phyloP scores from a whole-genome alignment of 108 stramenopile genomes.

The Hondaea fermentalgiana region DNA sequence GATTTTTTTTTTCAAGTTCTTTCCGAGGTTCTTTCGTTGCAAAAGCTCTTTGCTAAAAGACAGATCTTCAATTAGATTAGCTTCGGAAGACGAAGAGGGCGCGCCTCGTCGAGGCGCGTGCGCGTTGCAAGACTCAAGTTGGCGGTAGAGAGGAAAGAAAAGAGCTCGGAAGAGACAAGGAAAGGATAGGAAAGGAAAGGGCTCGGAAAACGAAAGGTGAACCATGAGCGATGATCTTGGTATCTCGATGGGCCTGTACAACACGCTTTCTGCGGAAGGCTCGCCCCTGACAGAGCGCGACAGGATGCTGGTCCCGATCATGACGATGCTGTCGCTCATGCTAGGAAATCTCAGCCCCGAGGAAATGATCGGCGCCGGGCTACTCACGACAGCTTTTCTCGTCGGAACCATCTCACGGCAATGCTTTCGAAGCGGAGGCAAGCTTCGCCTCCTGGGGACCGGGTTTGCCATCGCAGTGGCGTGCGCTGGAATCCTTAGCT shows the following conservation, averaged over 20 bases:
- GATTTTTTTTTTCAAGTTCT: no score
- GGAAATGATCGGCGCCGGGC: not conserved
- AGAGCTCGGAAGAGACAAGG: no score
- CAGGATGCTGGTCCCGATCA: not conserved
- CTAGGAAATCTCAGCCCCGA: not conserved
- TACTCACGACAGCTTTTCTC: not conserved
- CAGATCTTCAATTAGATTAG: no score
- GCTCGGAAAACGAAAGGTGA: not conserved
- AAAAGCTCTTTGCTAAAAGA: no score
- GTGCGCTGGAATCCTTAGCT: not conserved
- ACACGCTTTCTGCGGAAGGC: not conserved
- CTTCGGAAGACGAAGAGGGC: no score
- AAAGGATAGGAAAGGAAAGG: no score
- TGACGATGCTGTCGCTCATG: not conserved
- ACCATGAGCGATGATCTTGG: not conserved
- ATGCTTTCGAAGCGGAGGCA: not conserved
- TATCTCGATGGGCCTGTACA: not conserved
- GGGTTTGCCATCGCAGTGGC: not conserved
- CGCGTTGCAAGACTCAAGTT: no score
- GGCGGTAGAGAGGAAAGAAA: no score
- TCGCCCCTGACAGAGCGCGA: not conserved
- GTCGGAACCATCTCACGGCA: not conserved
- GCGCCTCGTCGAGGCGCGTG: no score
- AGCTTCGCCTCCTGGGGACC: not conserved
- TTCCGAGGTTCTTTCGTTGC: no score